Percentiles rank a stretch among this genome's conserved stretches.
These are phyloP conservation scores for Acer negundo DNA, from an alignment of 345 rosid species.

Conservation along the genomic window DNA sequence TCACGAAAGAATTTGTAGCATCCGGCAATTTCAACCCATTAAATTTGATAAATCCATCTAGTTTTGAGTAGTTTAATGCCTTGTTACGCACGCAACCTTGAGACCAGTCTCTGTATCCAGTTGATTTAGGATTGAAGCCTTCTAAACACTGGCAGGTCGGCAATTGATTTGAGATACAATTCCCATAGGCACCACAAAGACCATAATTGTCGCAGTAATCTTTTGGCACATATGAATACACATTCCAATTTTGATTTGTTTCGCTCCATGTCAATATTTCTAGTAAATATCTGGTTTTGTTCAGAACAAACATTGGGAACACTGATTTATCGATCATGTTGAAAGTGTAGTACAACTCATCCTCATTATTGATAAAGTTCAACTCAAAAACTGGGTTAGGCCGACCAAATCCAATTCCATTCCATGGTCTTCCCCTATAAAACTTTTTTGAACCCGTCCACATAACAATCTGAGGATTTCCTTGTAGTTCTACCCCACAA, in stretches of 20 bases:
- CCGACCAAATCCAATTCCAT: too few relatives aligned
- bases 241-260: conserved; percentile 21
- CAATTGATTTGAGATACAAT: conserved; percentile 19
- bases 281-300: conserved; percentile 20
- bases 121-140: conserved; percentile 40
- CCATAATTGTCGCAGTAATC: conserved; percentile 36
- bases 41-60: conserved; percentile 36
- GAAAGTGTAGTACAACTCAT: conserved; percentile 33
- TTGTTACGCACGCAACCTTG: conserved; percentile 35
- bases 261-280: conserved; percentile 39
- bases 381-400: conserved; percentile 22
- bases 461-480: conserved; percentile 36
- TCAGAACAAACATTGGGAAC: conserved; percentile 32
- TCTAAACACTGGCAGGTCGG: conserved; percentile 26
- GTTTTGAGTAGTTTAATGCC: conserved; percentile 29
- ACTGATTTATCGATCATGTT: conserved; percentile 17
- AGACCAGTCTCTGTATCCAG: conserved; percentile 33
- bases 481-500: conserved; percentile 21
- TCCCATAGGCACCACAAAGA: conserved; percentile 34
- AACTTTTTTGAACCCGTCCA: conserved; percentile 12
- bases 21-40: conserved; percentile 38
- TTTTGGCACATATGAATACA: conserved; percentile 32
- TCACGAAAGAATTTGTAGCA: conserved; percentile 17
- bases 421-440: conserved; percentile 42
- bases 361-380: conserved; percentile 22